Base-by-base conservation (phyloP, 1,284 basidiomycete species). In the Megacollybia platyphylla region DNA sequence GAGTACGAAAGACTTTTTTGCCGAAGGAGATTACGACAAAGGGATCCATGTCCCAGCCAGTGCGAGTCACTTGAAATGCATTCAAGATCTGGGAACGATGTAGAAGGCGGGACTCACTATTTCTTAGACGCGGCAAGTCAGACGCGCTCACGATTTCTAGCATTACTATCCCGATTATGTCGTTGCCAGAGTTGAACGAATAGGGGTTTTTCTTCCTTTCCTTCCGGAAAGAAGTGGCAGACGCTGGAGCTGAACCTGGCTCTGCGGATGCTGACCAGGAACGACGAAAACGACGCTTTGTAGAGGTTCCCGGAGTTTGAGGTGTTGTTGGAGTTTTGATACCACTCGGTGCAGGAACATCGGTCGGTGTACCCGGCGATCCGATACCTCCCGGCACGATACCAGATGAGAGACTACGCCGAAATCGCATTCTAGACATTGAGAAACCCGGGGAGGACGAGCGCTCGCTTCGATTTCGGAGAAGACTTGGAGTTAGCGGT, bases 11-110 rank as follows among this genome's bases (percentile, higher is more conserved):
- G 7, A 97, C 88, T 61, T 97, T 97, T 63, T 94, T 93, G 30
- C 92, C 88, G 51, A 98, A 97, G 2, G 89, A 92, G 50, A 93
- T 77, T 50, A 98, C 91, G 10, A 91, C 87, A 54, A 97, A 97
- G 0, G 92, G 92, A 54, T 98, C 92, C 92, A 97, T 97, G 57
- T 97, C 93, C 76, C 82, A 92, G 0, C 86, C 86, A 0, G 76
- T 86, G 2, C 84, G 73, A 2, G 81, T 88, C 74, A 88, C 85
- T 87, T 24, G 20, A 5, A 24, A 24, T 24, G 20, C 20, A 24
- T 24, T 24, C 15, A 17, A 27, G n/a, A 13, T 28, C 27, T 26
- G 36, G 41, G 26, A 9, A 34, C 24, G 36, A 29, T 43, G 9
- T 6, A 15, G 44, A n/a, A 42, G 36, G 28, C 43, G 43, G 34